Conservation (phyloP, 2,329 filamentous ascomycete species). For the Diaporthe citri region DNA sequence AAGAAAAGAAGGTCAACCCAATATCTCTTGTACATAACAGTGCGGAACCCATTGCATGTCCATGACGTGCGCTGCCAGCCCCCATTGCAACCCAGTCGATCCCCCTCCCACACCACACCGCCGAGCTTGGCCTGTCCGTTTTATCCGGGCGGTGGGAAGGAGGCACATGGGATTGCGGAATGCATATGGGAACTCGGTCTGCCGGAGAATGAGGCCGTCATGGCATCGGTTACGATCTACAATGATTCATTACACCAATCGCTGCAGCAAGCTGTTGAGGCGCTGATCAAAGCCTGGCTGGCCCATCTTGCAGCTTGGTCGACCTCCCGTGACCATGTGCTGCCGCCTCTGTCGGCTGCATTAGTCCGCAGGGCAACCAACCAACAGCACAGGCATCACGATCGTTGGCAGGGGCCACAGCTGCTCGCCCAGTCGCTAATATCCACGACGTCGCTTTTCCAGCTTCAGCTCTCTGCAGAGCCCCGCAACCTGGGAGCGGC, state of each 20-base stretch:
- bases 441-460: slow-evolving; percentile 1
- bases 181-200: neutral
- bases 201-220: slow-evolving; percentile 10
- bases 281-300: neutral
- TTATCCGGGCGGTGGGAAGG: slow-evolving; percentile 6
- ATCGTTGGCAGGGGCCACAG: neutral
- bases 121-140: slow-evolving; percentile 14
- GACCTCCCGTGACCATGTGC: slow-evolving; percentile 12
- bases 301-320: neutral
- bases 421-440: slow-evolving; percentile 12
- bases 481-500: slow-evolving; percentile 11
- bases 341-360: neutral
- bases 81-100: slow-evolving; percentile 9
- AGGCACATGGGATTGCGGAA: neutral
- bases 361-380: neutral
- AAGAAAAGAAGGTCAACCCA: neutral
- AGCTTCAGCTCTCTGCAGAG: slow-evolving; percentile 12
- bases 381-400: slow-evolving; percentile 1
- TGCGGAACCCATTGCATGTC: neutral
- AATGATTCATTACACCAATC: slow-evolving; percentile 23
- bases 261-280: neutral
- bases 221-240: slow-evolving; percentile 15
- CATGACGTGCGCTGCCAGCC: slow-evolving; percentile 21
- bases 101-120: slow-evolving; percentile 14
- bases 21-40: neutral